A percentile compares a stretch with the other conserved stretches of the same genome.
Evolutionary conservation across 352 stramenopile genomes (phyloP).

Genomic region (Phytopythium mirpurense): DNA sequence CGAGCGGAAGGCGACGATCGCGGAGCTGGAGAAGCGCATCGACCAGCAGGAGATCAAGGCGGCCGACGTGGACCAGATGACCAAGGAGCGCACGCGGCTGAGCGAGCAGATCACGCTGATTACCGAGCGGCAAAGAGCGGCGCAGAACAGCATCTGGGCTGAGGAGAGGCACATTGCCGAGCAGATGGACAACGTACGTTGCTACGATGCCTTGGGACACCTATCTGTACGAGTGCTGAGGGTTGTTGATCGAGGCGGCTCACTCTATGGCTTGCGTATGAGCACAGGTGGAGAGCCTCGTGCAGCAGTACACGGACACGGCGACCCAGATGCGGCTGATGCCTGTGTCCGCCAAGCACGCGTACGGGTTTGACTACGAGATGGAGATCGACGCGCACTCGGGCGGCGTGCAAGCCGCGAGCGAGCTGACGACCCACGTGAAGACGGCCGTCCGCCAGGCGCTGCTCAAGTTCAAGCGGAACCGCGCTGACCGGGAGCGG

Average conservation of each 20-base stretch:
- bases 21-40: conserved; percentile 54
- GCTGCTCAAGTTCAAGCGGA: conserved; percentile 56
- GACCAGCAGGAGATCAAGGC: conserved; percentile 54
- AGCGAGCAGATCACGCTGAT: conserved; percentile 70
- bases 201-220: too few relatives aligned
- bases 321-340: conserved; percentile 85
- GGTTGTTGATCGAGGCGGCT: too few relatives aligned
- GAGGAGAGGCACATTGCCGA: conserved; percentile 64
- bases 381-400: conserved; percentile 63
- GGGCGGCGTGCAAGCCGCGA: conserved; percentile 50
- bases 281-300: conserved; percentile 44
- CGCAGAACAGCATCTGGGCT: conserved; percentile 50
- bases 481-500: conserved; percentile 47
- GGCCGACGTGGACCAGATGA: conserved; percentile 72
- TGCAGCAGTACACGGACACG: conserved; percentile 79
- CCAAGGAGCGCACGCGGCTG: conserved; percentile 60
- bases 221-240: too few relatives aligned
- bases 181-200: conserved; percentile 58
- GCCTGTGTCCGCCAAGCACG: conserved; percentile 79
- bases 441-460: conserved; percentile 56
- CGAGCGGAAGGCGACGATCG: conserved; percentile 53
- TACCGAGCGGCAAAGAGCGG: conserved; percentile 48
- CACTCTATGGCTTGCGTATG: too few relatives aligned
- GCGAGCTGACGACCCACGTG: conserved; percentile 52
- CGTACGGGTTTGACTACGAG: conserved; percentile 62